These are phyloP conservation scores for Monosporascus cannonballus DNA, from an alignment of 2,329 filamentous ascomycete genomes.

Conservation along the genomic window DNA sequence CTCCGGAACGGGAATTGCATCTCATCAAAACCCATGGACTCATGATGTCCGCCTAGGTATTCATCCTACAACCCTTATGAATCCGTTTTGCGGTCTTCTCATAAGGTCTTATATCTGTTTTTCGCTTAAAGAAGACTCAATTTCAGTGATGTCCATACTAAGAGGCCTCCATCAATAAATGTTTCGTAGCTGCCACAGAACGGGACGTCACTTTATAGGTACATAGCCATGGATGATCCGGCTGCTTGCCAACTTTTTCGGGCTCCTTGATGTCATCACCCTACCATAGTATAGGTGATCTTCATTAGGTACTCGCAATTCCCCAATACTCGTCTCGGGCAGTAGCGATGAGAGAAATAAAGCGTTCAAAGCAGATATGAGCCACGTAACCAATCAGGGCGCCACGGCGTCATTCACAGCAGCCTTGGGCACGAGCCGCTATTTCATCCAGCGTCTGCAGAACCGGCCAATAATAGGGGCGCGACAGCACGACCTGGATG, in stretches of 20 bases:
- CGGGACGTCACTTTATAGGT: background rate
- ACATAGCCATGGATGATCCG: background rate
- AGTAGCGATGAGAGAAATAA: background rate
- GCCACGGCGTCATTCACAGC: slow-evolving; percentile 3
- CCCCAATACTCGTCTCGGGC: background rate
- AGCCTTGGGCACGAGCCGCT: slow-evolving; percentile 7
- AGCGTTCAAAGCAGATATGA: slow-evolving; percentile 1
- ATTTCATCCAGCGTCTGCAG: background rate
- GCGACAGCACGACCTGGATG: slow-evolving; percentile 1
- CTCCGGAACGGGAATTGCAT: too few relatives aligned
- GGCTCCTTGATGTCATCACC: background rate
- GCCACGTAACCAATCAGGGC: slow-evolving; percentile 9
- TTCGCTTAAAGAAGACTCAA: too few relatives aligned
- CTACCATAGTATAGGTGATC: background rate
- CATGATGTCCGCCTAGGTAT: too few relatives aligned
- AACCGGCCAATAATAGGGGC: background rate
- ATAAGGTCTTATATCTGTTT: too few relatives aligned
- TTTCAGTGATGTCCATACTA: background rate
- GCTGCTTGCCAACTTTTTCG: background rate
- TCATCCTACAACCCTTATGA: too few relatives aligned
- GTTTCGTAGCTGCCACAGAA: background rate
- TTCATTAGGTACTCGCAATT: background rate
- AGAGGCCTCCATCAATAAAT: background rate
- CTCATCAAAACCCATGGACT: too few relatives aligned
- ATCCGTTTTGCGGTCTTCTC: too few relatives aligned